Conservation (phyloP, 148 eudicot species). For the Fagopyrum tataricum region DNA sequence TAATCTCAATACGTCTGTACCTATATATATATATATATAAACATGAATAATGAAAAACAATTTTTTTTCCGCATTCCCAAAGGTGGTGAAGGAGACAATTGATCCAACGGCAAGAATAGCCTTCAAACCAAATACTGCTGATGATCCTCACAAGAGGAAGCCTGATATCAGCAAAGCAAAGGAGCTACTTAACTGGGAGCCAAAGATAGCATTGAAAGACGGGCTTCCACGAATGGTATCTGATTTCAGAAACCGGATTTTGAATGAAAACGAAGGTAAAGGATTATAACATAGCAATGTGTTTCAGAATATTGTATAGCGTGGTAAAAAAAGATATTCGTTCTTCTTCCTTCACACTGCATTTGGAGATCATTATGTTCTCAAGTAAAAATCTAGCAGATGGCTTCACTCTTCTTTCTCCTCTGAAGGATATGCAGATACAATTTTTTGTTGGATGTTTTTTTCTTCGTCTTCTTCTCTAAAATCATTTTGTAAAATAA, state of each 20-base stretch:
- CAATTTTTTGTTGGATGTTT: background rate
- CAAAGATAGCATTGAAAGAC: constrained; percentile 59
- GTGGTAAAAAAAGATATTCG: constrained; percentile 1
- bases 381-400: background rate
- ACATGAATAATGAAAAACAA: background rate
- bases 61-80: background rate
- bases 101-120: constrained; percentile 73
- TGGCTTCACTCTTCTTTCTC: background rate
- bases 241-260: constrained; percentile 70
- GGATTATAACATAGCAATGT: constrained; percentile 14
- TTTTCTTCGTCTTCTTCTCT: background rate
- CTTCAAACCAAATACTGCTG: constrained; percentile 64
- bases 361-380: background rate
- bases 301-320: constrained; percentile 1
- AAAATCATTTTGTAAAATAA: constrained; percentile 2
- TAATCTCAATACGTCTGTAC: background rate
- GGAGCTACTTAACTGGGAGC: constrained; percentile 83
- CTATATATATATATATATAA: background rate
- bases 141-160: constrained; percentile 87
- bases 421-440: background rate
- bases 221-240: constrained; percentile 77
- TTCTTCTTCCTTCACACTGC: background rate
- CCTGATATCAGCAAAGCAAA: constrained; percentile 87
- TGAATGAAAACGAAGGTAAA: constrained; percentile 72
- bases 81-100: constrained; percentile 80